These are phyloP conservation scores for Clohesyomyces aquaticus DNA, from an alignment of 495 filamentous ascomycete genomes.

Conservation along the genomic window DNA sequence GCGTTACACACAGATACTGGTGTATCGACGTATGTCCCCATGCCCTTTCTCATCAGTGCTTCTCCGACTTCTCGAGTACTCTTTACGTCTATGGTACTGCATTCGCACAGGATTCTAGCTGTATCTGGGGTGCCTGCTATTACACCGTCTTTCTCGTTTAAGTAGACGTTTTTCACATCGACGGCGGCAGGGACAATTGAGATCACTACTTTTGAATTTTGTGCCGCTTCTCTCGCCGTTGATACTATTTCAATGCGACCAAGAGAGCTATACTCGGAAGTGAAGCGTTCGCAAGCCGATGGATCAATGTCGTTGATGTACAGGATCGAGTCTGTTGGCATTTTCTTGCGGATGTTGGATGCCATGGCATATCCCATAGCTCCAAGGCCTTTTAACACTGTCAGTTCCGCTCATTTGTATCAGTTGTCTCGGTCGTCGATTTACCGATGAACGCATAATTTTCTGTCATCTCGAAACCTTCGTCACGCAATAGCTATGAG, in stretches of 20 bases:
- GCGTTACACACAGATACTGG: slow-evolving; percentile 34
- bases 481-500: background rate
- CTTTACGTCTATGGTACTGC: slow-evolving; percentile 38
- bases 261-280: slow-evolving; percentile 17
- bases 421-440: too few species aligned
- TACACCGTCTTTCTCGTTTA: slow-evolving; percentile 31
- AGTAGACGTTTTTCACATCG: slow-evolving; percentile 34
- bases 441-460: slow-evolving; percentile 38
- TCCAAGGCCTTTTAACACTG: slow-evolving; percentile 26
- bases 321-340: slow-evolving; percentile 19
- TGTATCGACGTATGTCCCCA: slow-evolving; percentile 37
- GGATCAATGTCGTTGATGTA: slow-evolving; percentile 37
- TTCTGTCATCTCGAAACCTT: slow-evolving; percentile 19
- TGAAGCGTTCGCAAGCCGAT: slow-evolving; percentile 26
- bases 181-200: slow-evolving; percentile 33
- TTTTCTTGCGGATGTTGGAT: slow-evolving; percentile 29
- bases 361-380: slow-evolving; percentile 41
- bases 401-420: too few species aligned
- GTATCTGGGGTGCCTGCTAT: slow-evolving; percentile 19
- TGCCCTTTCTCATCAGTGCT: slow-evolving; percentile 10
- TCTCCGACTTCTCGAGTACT: slow-evolving; percentile 36
- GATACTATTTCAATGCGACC: slow-evolving; percentile 29
- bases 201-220: slow-evolving; percentile 29
- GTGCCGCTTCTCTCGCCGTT: slow-evolving; percentile 28
- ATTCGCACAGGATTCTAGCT: slow-evolving; percentile 32